Percentiles rank a stretch among this genome's conserved stretches.
Evolutionary conservation across 2,329 filamentous ascomycete genomes (phyloP).

Genomic region (Byssoonygena ceratinophila): DNA sequence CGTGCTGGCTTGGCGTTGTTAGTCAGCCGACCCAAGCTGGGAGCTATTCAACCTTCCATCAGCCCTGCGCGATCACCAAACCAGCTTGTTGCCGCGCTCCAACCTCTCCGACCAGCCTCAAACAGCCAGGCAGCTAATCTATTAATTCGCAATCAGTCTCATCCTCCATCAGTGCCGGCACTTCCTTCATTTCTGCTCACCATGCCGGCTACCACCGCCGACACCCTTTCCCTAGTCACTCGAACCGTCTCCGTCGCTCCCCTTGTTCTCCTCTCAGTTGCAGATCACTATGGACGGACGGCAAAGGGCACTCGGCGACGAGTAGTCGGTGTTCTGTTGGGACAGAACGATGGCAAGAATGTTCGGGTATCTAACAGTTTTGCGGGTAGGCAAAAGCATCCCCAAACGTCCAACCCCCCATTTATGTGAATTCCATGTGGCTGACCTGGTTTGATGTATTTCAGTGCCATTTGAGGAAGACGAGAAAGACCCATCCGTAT

Average conservation of each 20-base stretch:
- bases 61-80: neutral
- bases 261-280: constrained; percentile 90
- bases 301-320: constrained; percentile 79
- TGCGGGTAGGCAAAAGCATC: constrained; percentile 54
- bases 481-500: constrained; percentile 95
- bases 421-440: neutral
- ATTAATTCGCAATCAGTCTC: neutral
- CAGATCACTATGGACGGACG: constrained; percentile 95
- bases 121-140: neutral
- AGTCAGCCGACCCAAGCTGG: neutral
- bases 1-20: neutral
- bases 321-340: constrained; percentile 87
- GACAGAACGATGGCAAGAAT: constrained; percentile 91
- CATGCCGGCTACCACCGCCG: constrained; percentile 95
- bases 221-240: constrained; percentile 88
- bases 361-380: constrained; percentile 98
- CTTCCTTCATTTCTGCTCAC: constrained; percentile 25
- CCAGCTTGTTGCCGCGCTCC: too few species aligned
- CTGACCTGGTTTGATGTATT: constrained; percentile 16
- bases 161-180: neutral
- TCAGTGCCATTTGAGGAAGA: constrained; percentile 97
- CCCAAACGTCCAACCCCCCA: neutral
- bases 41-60: neutral
- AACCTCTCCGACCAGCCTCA: neutral
- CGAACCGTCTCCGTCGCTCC: constrained; percentile 94